Evolutionary conservation across 2,329 filamentous ascomycete genomes (phyloP).

Genomic region (Cladorrhinum sp.): DNA sequence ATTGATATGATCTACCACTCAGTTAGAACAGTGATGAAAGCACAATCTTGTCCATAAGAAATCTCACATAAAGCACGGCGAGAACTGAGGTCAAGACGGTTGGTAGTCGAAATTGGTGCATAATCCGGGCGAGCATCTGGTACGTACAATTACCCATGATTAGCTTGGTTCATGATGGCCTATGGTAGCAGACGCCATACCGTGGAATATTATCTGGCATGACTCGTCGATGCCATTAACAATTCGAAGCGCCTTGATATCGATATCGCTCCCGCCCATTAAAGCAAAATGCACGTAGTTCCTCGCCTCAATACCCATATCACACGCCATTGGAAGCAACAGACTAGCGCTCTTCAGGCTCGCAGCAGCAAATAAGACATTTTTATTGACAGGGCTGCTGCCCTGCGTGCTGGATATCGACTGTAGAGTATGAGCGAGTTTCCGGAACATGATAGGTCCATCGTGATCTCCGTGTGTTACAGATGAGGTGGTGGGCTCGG

Average conservation of each 20-base stretch:
- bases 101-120: constrained; percentile 64
- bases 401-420: constrained; percentile 55
- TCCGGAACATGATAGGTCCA: constrained; percentile 66
- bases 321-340: constrained; percentile 78
- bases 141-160: background rate
- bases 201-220: constrained; percentile 65
- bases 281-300: constrained; percentile 81
- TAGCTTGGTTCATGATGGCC: background rate
- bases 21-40: constrained; percentile 4
- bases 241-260: constrained; percentile 64
- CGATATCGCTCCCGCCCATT: constrained; percentile 69
- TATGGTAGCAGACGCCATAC: constrained; percentile 36
- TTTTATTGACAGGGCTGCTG: constrained; percentile 54
- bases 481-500: background rate
- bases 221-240: constrained; percentile 74
- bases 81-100: constrained; percentile 64
- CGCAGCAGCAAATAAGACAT: constrained; percentile 76
- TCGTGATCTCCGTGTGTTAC: constrained; percentile 45
- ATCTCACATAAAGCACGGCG: constrained; percentile 60
- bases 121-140: constrained; percentile 75
- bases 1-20: constrained; percentile 59
- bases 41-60: background rate
- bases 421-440: constrained; percentile 62
- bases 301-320: constrained; percentile 68
- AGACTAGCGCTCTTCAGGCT: constrained; percentile 69